Base-by-base conservation (phyloP, 352 stramenopile species). In the Pythium chondricola region DNA sequence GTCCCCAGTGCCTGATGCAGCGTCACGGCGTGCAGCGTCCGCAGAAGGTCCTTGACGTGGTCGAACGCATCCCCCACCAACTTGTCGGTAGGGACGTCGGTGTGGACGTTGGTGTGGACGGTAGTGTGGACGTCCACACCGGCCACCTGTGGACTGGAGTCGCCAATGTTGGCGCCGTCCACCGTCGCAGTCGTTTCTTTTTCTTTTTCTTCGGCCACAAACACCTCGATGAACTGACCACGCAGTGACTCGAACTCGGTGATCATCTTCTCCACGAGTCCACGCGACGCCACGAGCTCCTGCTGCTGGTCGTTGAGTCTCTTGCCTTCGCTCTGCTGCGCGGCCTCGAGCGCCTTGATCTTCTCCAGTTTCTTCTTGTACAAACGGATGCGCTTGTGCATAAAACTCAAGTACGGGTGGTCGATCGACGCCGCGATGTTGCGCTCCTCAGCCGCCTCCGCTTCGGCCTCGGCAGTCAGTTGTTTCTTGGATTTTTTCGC, bases 361-460 rank as follows among this genome's bases (percentile, higher is more conserved):
- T 93, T 93, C 63, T 93, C 82, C 24, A 91, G 65, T 47, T 93
- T 93, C 63, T 93, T 93, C 49, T 82, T 81, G 60, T 86, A 77
- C 48, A 79, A 72, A 11, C 82, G 79, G 32, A 89, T 77, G 33
- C 79, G 74, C 54, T 93, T 93, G 70, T 93, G 70, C 47, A 93
- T 45, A 40, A 91, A 79, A 36, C 74, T 87, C 39, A 91, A 45
- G 53, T 91, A 93, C 48, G 79, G 79, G 42, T 93, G 79, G 52
- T 88, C 74, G 20, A 83, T 46, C 22, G 59, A 78, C 32, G 70
- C 65, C 6, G 62, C 55, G 40, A 67, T 59, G 47, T 65, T 63
- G 24, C 58, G 61, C 48, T 50, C 67, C 38, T 59, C n/a, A n/a
- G n/a, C n/a, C n/a, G n/a, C 46, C 17, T 74, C 55, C 22, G 70